Percentiles rank a stretch among this genome's conserved stretches.
These are phyloP conservation scores for Tulasnella sp. DNA, from an alignment of 768 basidiomycete species.

Conservation along the genomic window DNA sequence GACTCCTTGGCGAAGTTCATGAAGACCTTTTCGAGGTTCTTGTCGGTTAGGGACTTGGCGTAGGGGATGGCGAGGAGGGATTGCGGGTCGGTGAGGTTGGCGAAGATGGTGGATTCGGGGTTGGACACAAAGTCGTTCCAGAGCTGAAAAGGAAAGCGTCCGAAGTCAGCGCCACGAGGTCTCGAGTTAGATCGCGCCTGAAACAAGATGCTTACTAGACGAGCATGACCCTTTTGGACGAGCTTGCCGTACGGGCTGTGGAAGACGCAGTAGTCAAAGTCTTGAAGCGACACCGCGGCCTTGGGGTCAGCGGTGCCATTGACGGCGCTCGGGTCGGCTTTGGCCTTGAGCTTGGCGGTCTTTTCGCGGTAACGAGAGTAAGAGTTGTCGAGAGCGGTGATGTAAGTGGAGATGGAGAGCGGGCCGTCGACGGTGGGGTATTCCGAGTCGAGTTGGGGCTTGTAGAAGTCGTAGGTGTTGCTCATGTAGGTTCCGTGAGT, in stretches of 20 bases:
- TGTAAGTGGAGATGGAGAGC: slow-evolving; percentile 91
- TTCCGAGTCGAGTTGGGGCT: slow-evolving; percentile 90
- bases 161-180: neutral
- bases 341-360: slow-evolving; percentile 54
- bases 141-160: slow-evolving; percentile 34
- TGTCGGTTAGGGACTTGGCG: slow-evolving; percentile 81
- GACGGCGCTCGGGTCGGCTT: slow-evolving; percentile 36
- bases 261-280: slow-evolving; percentile 89
- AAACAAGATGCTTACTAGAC: slow-evolving; percentile 47
- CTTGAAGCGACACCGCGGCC: slow-evolving; percentile 32
- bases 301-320: slow-evolving; percentile 40
- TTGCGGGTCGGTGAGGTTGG: slow-evolving; percentile 67
- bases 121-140: slow-evolving; percentile 88
- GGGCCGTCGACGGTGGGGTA: slow-evolving; percentile 98
- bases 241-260: slow-evolving; percentile 99
- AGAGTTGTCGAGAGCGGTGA: slow-evolving; percentile 85
- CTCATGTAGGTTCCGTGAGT: slow-evolving; percentile 96
- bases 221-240: slow-evolving; percentile 94
- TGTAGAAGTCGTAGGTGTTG: slow-evolving; percentile 99
- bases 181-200: neutral
- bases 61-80: slow-evolving; percentile 61
- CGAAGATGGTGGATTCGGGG: slow-evolving; percentile 65
- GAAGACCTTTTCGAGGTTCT: slow-evolving; percentile 93
- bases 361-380: slow-evolving; percentile 84
- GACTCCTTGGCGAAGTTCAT: slow-evolving; percentile 68